Base-by-base conservation (phyloP, 2,329 filamentous ascomycete genomes). In the Dothiorella sarmentorum region DNA sequence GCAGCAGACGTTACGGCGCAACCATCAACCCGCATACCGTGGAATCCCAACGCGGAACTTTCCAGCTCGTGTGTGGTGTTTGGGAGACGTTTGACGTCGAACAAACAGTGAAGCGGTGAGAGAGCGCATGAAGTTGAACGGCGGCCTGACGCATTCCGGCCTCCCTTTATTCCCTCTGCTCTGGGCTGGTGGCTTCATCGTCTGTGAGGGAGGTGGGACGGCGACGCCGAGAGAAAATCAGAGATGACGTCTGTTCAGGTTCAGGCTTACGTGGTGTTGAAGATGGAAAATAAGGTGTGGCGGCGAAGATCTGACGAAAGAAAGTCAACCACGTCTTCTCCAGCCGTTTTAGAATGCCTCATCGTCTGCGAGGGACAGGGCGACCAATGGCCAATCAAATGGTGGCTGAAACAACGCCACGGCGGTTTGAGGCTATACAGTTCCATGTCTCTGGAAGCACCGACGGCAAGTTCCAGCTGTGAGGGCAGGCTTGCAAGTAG, bases 351-450 rank as follows among this genome's bases (percentile, higher is more conserved):
- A 40, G 49, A 40, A 53, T 57, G 55, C 42, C 43, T 57, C 55
- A 47, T 31, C 31, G 37, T 57, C 55, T 57, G 55, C 38, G 55
- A 47, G 55, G 55, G 55, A 57, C 24, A 47, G 42, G 29, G 31
- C 24, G 31, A 2, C 22, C 22, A 18, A 20, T 10, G 33, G 33
- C 42, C 42, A 57, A 47, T 57, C 27, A 35, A 4, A 49, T 27
- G 22, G 31, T n/a, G 13, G 17, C 31, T 40, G 55, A 29, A 53
- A 40, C 49, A 26, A 24, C 35, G 33, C 35, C 22, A 52, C 35
- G 29, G 40, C 47, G 47, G 47, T n/a, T 35, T n/a, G 31, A 26
- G 31, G 18, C 20, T 37, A 37, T 24, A 18, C 31, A 13, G 24
- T 40, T 18, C 49, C 49, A 29, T 53, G 49, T 35, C 40, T 53